Evolutionary conservation across 2,329 filamentous ascomycete genomes (phyloP).

Genomic region (Claviceps pazoutovae): DNA sequence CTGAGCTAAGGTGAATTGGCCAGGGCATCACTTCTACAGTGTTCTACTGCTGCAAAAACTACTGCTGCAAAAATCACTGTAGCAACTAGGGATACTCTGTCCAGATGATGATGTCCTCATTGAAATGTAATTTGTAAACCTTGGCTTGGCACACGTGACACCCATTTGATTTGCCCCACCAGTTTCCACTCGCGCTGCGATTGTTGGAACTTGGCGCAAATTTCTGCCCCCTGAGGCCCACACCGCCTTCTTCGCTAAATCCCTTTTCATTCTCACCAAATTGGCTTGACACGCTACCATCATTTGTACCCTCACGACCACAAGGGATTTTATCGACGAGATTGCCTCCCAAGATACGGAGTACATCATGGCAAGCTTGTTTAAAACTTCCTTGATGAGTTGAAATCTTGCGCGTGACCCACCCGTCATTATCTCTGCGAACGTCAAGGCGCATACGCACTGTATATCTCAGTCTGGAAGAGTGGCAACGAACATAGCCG

Average conservation of each 20-base stretch:
- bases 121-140: too few species aligned
- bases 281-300: not conserved
- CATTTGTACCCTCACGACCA: not conserved
- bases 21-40: too few species aligned
- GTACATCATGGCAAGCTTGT: not conserved
- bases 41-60: too few species aligned
- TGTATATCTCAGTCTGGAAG: not conserved
- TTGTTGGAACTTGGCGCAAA: not conserved
- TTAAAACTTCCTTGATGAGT: not conserved
- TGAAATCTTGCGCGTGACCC: not conserved
- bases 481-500: not conserved
- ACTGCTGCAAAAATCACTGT: too few species aligned
- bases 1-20: not conserved
- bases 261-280: not conserved
- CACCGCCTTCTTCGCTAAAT: conserved; percentile 16
- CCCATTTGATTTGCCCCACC: not conserved
- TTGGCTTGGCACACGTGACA: not conserved
- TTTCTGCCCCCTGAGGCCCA: conserved; percentile 11
- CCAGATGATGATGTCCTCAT: too few species aligned
- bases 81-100: too few species aligned
- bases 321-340: not conserved
- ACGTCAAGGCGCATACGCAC: not conserved
- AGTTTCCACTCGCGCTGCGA: not conserved
- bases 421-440: not conserved
- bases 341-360: not conserved